A percentile compares a stretch with the other conserved stretches of the same genome.
phyloP scores from a whole-genome alignment of 2,329 filamentous ascomycete genomes.

The Penicillium digitatum region DNA sequence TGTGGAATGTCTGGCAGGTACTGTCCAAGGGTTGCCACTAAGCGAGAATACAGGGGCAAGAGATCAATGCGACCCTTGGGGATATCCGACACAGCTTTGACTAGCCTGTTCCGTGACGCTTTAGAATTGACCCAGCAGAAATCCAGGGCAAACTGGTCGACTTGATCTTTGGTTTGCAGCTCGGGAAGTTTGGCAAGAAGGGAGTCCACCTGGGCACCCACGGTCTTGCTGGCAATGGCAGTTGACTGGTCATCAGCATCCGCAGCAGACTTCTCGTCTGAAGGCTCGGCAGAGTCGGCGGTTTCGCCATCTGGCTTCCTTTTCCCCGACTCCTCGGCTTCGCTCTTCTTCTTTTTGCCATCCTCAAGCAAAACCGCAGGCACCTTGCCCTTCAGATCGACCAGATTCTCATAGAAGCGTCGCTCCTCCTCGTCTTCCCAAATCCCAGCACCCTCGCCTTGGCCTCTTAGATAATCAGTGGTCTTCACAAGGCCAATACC shows the following conservation, averaged over 20 bases:
- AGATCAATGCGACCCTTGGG: conserved; percentile 91
- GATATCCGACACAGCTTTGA: conserved; percentile 90
- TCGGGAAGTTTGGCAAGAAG: conserved; percentile 84
- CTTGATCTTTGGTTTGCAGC: conserved; percentile 81
- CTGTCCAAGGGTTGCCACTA: conserved; percentile 87
- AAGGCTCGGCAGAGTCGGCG: conserved; percentile 37
- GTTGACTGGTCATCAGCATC: conserved; percentile 78
- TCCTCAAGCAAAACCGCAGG: conserved; percentile 91
- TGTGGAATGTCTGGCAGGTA: conserved; percentile 95
- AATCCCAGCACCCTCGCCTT: conserved; percentile 86
- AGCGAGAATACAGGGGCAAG: conserved; percentile 82
- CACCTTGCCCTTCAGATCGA: conserved; percentile 92
- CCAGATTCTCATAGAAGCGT: conserved; percentile 94
- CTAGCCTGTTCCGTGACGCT: conserved; percentile 85
- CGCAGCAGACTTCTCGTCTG: conserved; percentile 48
- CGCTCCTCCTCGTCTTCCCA: conserved; percentile 99
- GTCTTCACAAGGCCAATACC: conserved; percentile 92
- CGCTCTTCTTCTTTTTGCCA: conserved; percentile 85
- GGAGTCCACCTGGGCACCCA: conserved; percentile 93
- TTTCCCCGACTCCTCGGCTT: conserved; percentile 74
- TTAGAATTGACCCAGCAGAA: conserved; percentile 99
- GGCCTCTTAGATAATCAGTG: conserved; percentile 84
- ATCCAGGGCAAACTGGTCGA: conserved; percentile 89
- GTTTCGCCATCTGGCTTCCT: conserved; percentile 61
- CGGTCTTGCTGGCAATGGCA: conserved; percentile 95